A percentile compares a stretch with the other conserved stretches of the same genome.
These are phyloP conservation scores for Hanseniaspora occidentalis DNA, from an alignment of 805 yeast genomes.

Conservation along the genomic window DNA sequence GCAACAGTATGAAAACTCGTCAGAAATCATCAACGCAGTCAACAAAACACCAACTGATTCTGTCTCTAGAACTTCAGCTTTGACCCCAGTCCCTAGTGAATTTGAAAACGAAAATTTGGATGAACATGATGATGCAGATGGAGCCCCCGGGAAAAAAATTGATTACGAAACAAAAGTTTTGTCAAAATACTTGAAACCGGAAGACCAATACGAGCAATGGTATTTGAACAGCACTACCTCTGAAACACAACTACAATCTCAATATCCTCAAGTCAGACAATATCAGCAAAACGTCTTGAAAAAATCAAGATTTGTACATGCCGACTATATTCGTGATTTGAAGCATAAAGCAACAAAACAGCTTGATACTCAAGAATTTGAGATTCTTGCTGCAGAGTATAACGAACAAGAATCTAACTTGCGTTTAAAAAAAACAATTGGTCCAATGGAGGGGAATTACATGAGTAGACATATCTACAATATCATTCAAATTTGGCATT, in stretches of 20 bases:
- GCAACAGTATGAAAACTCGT: constrained; percentile 1
- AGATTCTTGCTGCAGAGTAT: constrained; percentile 3
- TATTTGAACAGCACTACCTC: not conserved
- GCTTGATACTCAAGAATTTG: constrained; percentile 2
- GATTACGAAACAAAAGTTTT: constrained; percentile 16
- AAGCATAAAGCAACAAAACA: constrained; percentile 1
- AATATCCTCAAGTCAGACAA: not conserved
- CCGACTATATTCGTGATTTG: constrained; percentile 2
- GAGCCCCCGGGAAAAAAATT: constrained; percentile 12
- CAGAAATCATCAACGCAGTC: constrained; percentile 16
- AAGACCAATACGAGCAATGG: constrained; percentile 21
- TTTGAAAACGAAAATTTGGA: not conserved
- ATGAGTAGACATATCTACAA: constrained; percentile 14
- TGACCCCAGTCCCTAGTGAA: not conserved
- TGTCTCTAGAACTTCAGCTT: not conserved
- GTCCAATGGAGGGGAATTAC: constrained; percentile 6
- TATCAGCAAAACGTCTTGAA: not conserved
- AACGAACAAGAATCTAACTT: constrained; percentile 1
- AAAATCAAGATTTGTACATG: constrained; percentile 2
- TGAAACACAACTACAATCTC: not conserved
- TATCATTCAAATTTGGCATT: constrained; percentile 35
- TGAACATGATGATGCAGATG: constrained; percentile 8
- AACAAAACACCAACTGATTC: constrained; percentile 14
- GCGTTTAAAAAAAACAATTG: not conserved
- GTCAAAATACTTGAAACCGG: constrained; percentile 18